phyloP scores from a whole-genome alignment of 345 rosid genomes.

The Brassica rapa region DNA sequence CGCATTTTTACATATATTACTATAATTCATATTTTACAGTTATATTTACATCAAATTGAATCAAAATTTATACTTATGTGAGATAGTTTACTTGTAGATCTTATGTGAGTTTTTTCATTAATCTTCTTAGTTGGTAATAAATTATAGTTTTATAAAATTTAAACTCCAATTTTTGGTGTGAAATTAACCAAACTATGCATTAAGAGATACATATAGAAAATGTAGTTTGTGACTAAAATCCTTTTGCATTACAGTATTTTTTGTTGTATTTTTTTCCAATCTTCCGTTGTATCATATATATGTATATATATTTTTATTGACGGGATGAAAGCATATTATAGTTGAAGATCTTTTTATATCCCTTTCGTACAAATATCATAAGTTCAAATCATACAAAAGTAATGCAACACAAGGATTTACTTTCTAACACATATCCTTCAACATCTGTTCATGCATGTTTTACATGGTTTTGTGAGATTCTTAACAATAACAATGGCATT shows the following conservation, averaged over 20 bases:
- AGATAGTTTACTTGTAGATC: not conserved
- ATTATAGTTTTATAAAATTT: too few relatives aligned
- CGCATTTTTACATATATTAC: too few relatives aligned
- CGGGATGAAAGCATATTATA: slow-evolving; percentile 22
- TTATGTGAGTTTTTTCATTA: too few relatives aligned
- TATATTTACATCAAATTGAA: not conserved
- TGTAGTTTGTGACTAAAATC: not conserved
- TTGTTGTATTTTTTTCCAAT: not conserved
- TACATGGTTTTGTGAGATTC: not conserved
- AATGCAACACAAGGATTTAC: slow-evolving; percentile 26
- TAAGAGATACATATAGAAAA: too few relatives aligned
- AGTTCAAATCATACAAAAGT: not conserved
- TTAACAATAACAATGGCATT: slow-evolving; percentile 25
- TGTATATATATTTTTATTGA: too few relatives aligned
- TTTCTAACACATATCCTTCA: not conserved
- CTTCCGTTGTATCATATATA: too few relatives aligned
- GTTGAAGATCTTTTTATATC: not conserved
- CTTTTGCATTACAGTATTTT: not conserved
- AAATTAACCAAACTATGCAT: not conserved
- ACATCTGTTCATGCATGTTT: not conserved
- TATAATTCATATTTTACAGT: not conserved
- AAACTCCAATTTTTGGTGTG: too few relatives aligned
- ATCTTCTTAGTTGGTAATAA: too few relatives aligned
- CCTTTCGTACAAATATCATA: not conserved
- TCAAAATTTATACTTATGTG: not conserved